Conservation (phyloP, 2,329 filamentous ascomycete genomes). For the Aspergillus niger region DNA sequence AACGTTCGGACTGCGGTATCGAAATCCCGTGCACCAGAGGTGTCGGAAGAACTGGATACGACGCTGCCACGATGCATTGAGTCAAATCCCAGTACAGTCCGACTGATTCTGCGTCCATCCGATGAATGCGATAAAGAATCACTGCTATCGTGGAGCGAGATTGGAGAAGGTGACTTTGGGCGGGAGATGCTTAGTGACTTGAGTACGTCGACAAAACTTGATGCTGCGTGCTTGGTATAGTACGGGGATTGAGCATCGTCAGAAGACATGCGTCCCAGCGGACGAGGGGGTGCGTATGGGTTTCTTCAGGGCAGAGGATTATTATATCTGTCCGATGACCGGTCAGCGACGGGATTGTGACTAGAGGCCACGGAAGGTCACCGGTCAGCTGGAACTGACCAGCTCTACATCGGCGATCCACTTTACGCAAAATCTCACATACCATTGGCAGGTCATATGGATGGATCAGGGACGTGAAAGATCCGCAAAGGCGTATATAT, state of each 20-base stretch:
- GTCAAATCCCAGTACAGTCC: constrained; percentile 39
- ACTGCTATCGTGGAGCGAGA: constrained; percentile 35
- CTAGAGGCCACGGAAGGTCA: constrained; percentile 6
- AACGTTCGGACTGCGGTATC: constrained; percentile 40
- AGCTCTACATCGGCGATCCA: background rate
- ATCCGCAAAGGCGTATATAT: constrained; percentile 11
- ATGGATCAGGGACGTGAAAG: constrained; percentile 15
- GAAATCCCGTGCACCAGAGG: constrained; percentile 40
- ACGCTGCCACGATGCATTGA: constrained; percentile 46
- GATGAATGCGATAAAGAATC: constrained; percentile 34
- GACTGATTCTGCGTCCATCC: constrained; percentile 37
- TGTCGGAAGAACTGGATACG: constrained; percentile 42
- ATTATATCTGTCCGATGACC: constrained; percentile 21
- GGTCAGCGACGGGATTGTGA: constrained; percentile 17
- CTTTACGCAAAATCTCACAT: constrained; percentile 9
- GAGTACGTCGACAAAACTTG: constrained; percentile 46
- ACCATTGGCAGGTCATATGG: constrained; percentile 19
- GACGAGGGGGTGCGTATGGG: constrained; percentile 23
- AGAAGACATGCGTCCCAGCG: constrained; percentile 43
- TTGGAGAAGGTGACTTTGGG: constrained; percentile 42
- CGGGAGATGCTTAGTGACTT: constrained; percentile 44
- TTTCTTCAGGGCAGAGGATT: constrained; percentile 20
- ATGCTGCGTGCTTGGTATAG: constrained; percentile 39
- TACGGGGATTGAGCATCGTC: constrained; percentile 43
- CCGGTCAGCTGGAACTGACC: constrained; percentile 9